phyloP scores from a whole-genome alignment of 108 stramenopile species.

The Pseudonitzschia multistriata region DNA sequence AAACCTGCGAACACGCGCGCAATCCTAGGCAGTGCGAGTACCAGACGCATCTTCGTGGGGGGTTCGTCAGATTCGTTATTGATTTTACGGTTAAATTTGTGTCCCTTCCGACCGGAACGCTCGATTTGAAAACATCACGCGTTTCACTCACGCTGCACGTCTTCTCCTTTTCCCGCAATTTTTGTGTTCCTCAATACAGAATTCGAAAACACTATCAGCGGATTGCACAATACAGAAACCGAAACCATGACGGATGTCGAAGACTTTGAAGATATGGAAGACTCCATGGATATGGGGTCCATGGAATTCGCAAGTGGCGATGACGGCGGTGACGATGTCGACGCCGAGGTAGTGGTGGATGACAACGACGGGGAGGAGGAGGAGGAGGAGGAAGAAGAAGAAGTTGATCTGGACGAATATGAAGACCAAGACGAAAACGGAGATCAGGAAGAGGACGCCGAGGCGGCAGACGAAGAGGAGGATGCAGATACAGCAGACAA shows the following conservation, averaged over 20 bases:
- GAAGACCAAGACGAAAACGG: neutral
- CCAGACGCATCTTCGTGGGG: neutral
- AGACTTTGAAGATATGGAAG: conserved; percentile 10
- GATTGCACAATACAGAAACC: no score
- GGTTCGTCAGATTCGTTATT: neutral
- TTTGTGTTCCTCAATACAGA: no score
- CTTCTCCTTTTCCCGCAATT: neutral
- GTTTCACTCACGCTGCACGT: neutral
- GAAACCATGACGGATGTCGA: conserved; percentile 4
- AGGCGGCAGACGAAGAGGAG: neutral
- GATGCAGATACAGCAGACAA: conserved; percentile 1
- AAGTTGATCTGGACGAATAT: neutral
- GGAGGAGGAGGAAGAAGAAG: conserved; percentile 10
- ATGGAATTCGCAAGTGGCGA: conserved; percentile 12
- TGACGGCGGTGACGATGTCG: neutral
- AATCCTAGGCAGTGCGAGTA: no score
- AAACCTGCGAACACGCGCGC: no score
- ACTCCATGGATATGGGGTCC: neutral
- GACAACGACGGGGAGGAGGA: neutral
- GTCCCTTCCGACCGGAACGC: neutral
- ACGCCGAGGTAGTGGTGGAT: conserved; percentile 1
- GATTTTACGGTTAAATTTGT: conserved; percentile 1
- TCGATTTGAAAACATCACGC: neutral
- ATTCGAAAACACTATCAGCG: no score
- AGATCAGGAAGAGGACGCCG: neutral